Evolutionary conservation across 2,329 filamentous ascomycete genomes (phyloP).

Genomic region (Pestalotiopsis sp.): DNA sequence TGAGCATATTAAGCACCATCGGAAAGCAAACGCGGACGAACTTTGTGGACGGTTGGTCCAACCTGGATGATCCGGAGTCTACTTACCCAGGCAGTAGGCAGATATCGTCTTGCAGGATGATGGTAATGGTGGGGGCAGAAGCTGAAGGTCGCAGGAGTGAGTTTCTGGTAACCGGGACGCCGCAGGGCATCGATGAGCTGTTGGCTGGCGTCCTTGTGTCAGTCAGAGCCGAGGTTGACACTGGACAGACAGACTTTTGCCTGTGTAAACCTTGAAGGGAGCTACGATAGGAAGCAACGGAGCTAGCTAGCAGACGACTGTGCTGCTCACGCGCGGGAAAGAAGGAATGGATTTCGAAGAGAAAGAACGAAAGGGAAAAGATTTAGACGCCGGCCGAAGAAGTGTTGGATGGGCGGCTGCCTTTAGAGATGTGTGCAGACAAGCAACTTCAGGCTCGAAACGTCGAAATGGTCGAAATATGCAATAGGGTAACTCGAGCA

Average conservation of each 20-base stretch:
- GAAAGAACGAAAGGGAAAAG: constrained; percentile 17
- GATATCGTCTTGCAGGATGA: constrained; percentile 17
- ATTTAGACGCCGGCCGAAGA: constrained; percentile 19
- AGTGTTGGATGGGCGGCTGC: constrained; percentile 25
- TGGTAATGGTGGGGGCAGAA: constrained; percentile 18
- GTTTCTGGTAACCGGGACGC: background rate
- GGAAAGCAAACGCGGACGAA: constrained; percentile 17
- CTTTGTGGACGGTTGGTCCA: background rate
- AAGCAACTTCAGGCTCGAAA: constrained; percentile 19
- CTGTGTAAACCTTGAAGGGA: background rate
- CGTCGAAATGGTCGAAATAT: constrained; percentile 16
- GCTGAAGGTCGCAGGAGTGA: background rate
- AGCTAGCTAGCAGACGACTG: constrained; percentile 19
- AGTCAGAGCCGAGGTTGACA: background rate
- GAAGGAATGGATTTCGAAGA: constrained; percentile 15
- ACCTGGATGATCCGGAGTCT: background rate
- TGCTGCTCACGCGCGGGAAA: constrained; percentile 14
- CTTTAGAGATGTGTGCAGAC: constrained; percentile 22
- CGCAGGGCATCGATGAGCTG: background rate
- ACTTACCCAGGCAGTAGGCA: background rate
- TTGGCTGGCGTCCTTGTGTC: background rate
- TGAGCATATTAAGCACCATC: constrained; percentile 29
- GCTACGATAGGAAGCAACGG: background rate
- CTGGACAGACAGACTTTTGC: background rate
- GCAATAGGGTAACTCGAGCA: constrained; percentile 16